Conservation (phyloP, 306 rosid species). For the Mimosa bimucronata region DNA sequence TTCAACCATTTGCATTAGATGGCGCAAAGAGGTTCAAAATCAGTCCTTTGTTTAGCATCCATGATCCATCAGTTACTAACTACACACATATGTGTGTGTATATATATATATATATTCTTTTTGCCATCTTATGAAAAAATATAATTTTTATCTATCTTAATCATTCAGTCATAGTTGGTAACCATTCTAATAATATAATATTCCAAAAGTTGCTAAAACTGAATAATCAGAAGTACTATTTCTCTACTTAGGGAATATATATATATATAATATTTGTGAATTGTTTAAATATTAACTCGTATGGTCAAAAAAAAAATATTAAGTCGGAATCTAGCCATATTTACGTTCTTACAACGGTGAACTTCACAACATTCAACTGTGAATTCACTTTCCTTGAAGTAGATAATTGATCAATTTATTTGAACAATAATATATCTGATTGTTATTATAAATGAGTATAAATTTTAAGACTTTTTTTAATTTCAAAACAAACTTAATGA, state of each 20-base stretch:
- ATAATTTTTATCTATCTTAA: neutral
- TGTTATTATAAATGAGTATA: neutral
- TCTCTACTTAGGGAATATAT: neutral
- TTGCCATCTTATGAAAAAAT: neutral
- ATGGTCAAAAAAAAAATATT: too few relatives aligned
- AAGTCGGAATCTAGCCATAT: neutral
- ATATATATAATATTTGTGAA: neutral
- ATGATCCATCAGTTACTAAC: neutral
- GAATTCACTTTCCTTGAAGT: neutral
- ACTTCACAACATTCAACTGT: neutral
- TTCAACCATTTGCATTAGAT: neutral
- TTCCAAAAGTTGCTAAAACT: neutral
- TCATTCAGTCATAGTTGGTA: neutral
- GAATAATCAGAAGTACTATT: neutral
- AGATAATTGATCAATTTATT: neutral
- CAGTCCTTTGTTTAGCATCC: neutral
- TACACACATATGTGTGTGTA: too few relatives aligned
- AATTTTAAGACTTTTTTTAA: too few relatives aligned
- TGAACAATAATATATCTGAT: neutral
- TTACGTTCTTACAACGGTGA: neutral
- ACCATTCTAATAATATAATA: neutral
- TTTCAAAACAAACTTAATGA: too few relatives aligned
- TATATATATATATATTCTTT: too few relatives aligned
- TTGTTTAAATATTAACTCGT: neutral
- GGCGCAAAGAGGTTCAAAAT: neutral